These are phyloP conservation scores for Neonectria ditissima DNA, from an alignment of 2,329 filamentous ascomycete genomes.

Conservation along the genomic window DNA sequence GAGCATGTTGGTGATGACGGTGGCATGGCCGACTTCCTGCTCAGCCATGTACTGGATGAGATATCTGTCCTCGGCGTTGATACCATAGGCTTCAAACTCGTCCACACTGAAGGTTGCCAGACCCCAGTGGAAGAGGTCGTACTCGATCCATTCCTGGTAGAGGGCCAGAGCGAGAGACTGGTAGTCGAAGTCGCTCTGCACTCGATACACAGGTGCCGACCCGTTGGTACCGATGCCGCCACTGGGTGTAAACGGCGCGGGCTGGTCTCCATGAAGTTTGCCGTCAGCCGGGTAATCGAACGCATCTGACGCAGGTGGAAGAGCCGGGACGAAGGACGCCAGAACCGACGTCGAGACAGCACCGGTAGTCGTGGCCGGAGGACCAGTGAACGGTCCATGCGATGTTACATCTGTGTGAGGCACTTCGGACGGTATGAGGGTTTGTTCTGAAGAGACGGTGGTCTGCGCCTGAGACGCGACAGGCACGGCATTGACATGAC, in stretches of 20 bases:
- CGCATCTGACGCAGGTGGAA: conserved; percentile 70
- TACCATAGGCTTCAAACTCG: conserved; percentile 76
- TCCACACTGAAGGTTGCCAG: conserved; percentile 75
- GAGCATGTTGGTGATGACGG: conserved; percentile 81
- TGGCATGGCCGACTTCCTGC: conserved; percentile 83
- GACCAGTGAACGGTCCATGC: conserved; percentile 77
- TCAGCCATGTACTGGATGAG: conserved; percentile 82
- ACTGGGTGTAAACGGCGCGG: conserved; percentile 77
- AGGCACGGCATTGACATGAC: conserved; percentile 46
- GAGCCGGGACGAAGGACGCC: conserved; percentile 67
- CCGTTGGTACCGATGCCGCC: conserved; percentile 84
- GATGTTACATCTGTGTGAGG: conserved; percentile 68
- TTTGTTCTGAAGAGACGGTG: conserved; percentile 48
- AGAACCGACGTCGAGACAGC: conserved; percentile 70
- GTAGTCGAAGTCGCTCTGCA: conserved; percentile 86
- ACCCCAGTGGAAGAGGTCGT: conserved; percentile 84
- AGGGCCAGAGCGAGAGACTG: conserved; percentile 79
- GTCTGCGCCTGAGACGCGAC: conserved; percentile 51
- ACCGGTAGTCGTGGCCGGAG: conserved; percentile 72
- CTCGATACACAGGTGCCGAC: conserved; percentile 79
- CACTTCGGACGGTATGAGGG: conserved; percentile 47
- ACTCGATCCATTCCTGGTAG: conserved; percentile 87
- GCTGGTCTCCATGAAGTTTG: conserved; percentile 72
- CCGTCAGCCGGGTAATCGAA: conserved; percentile 80
- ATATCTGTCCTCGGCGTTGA: conserved; percentile 76